phyloP scores from a whole-genome alignment of 1,284 basidiomycete species.

The Volvariella volvacea region DNA sequence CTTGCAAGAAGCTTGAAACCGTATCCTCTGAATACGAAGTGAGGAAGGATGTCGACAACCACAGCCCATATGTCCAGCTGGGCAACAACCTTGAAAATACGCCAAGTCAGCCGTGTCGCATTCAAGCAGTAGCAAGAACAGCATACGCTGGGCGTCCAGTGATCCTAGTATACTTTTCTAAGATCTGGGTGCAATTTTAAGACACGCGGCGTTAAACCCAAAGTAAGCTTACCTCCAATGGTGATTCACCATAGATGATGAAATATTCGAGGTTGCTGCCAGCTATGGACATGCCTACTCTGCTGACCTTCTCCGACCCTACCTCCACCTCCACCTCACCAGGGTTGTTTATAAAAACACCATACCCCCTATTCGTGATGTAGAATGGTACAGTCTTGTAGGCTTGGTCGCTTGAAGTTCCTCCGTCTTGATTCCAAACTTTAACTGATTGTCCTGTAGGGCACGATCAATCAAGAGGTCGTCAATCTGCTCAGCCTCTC shows the following conservation, averaged over 20 bases:
- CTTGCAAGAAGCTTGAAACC: constrained; percentile 62
- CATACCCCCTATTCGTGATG: constrained; percentile 64
- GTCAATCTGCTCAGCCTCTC: constrained; percentile 9
- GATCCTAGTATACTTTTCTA: constrained; percentile 56
- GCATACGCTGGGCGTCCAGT: constrained; percentile 58
- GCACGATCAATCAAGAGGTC: not conserved
- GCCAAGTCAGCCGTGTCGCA: not conserved
- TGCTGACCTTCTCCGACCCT: constrained; percentile 67
- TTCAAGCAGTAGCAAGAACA: not conserved
- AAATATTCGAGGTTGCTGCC: constrained; percentile 63
- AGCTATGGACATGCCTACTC: constrained; percentile 62
- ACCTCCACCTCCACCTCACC: constrained; percentile 76
- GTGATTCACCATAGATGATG: constrained; percentile 60
- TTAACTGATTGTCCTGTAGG: constrained; percentile 51
- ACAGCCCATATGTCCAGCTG: constrained; percentile 69
- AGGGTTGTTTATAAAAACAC: constrained; percentile 70
- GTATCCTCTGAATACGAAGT: constrained; percentile 65
- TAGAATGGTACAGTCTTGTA: constrained; percentile 75
- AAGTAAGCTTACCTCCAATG: constrained; percentile 41
- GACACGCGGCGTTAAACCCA: not conserved
- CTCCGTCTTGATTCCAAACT: constrained; percentile 70
- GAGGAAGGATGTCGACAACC: constrained; percentile 73
- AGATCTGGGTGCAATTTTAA: constrained; percentile 30
- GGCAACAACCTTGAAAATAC: constrained; percentile 45
- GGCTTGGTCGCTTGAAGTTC: constrained; percentile 65